These are phyloP conservation scores for Pterocarpus santalinus DNA, from an alignment of 306 rosid species.

Conservation along the genomic window DNA sequence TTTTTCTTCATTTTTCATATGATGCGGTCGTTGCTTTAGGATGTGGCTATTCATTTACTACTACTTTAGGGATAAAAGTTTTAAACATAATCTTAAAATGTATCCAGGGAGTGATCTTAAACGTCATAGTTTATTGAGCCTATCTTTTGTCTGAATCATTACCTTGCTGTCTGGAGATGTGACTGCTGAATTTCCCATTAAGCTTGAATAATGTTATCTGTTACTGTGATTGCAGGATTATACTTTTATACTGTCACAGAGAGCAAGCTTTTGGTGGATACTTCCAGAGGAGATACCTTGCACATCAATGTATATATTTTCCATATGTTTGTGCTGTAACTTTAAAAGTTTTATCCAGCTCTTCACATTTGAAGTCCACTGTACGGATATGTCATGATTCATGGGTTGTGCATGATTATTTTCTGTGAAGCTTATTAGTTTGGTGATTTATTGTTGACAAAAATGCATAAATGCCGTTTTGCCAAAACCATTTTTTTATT, in stretches of 20 bases:
- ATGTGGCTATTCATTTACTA: conserved; percentile 14
- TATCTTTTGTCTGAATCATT: conserved; percentile 21
- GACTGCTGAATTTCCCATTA: conserved; percentile 7
- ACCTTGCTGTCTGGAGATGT: conserved; percentile 7
- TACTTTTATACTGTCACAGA: conserved; percentile 79
- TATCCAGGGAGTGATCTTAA: background rate
- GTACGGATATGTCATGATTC: conserved; percentile 22
- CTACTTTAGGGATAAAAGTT: conserved; percentile 26
- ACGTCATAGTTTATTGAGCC: conserved; percentile 16
- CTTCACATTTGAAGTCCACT: conserved; percentile 35
- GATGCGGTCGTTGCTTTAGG: conserved; percentile 13
- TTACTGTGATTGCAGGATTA: conserved; percentile 63
- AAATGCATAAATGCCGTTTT: conserved; percentile 25
- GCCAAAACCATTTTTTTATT: conserved; percentile 6
- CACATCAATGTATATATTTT: conserved; percentile 69
- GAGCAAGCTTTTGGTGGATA: conserved; percentile 86
- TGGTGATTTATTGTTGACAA: conserved; percentile 30
- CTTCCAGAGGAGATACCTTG: conserved; percentile 84
- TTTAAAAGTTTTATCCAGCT: conserved; percentile 22
- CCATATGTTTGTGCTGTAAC: conserved; percentile 34
- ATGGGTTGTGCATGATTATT: conserved; percentile 35
- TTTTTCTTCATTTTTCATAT: conserved; percentile 34
- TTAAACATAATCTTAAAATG: conserved; percentile 3
- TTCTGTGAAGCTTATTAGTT: conserved; percentile 18
- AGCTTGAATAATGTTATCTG: conserved; percentile 20